Conservation (phyloP, 306 rosid genomes). For the Castanea sativa region DNA sequence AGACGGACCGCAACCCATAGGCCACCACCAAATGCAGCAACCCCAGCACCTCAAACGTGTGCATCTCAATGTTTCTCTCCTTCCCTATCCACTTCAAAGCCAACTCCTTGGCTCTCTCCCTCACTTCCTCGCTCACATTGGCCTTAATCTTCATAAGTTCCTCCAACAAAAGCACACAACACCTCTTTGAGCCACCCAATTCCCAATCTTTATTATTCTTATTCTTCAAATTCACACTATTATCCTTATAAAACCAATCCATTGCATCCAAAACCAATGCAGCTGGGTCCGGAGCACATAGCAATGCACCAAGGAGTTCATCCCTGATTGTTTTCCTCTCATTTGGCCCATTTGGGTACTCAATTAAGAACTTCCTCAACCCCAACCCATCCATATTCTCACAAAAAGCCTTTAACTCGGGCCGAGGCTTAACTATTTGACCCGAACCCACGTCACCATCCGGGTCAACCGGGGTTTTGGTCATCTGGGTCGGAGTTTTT, state of each 20-base stretch:
- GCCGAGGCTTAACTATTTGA: conserved; percentile 27
- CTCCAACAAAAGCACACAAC: conserved; percentile 55
- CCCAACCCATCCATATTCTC: conserved; percentile 65
- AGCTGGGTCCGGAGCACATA: conserved; percentile 46
- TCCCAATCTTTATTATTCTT: conserved; percentile 25
- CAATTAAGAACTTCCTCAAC: conserved; percentile 44
- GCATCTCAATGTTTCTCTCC: conserved; percentile 27
- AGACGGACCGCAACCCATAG: conserved; percentile 52
- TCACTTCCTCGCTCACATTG: conserved; percentile 35
- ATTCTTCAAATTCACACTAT: not conserved
- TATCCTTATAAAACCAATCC: conserved; percentile 42
- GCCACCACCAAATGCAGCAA: conserved; percentile 59
- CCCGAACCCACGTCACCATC: not conserved
- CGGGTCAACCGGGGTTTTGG: conserved; percentile 5
- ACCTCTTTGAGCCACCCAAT: conserved; percentile 35
- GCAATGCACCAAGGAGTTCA: conserved; percentile 54
- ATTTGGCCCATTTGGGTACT: conserved; percentile 24
- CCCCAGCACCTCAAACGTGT: conserved; percentile 43
- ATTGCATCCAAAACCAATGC: conserved; percentile 56
- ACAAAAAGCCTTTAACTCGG: conserved; percentile 43
- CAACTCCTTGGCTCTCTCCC: conserved; percentile 49
- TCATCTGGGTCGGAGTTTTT: not conserved
- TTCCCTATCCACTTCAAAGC: conserved; percentile 51
- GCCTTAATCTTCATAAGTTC: conserved; percentile 38
- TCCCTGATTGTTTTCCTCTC: conserved; percentile 15